Conservation (phyloP, 1,284 basidiomycete genomes). For the Ustilago loliicola region DNA sequence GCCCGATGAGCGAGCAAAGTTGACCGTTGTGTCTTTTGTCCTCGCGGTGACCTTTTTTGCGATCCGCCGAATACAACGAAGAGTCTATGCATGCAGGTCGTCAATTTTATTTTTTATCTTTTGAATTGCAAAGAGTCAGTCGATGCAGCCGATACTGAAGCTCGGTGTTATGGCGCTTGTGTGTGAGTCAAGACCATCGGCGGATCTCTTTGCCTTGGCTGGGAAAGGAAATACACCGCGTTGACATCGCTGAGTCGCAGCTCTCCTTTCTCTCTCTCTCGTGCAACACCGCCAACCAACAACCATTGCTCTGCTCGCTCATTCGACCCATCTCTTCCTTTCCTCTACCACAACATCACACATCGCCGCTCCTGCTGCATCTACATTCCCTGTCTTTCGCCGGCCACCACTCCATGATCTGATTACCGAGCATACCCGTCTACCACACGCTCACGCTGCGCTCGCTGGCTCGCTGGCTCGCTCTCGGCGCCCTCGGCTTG, state of each 20-base stretch:
- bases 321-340: neutral
- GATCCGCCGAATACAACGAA: slow-evolving; percentile 26
- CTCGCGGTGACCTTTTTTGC: slow-evolving; percentile 2
- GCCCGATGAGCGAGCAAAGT: slow-evolving; percentile 13
- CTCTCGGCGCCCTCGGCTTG: slow-evolving; percentile 33
- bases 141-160: too few species aligned
- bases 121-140: neutral
- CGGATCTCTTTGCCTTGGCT: too few species aligned
- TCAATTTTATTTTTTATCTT: neutral
- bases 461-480: neutral
- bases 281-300: neutral
- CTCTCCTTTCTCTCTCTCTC: too few species aligned
- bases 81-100: slow-evolving; percentile 1
- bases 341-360: neutral
- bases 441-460: neutral
- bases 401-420: neutral
- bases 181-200: too few species aligned
- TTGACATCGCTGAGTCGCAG: neutral
- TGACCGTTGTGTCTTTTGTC: slow-evolving; percentile 4
- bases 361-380: neutral
- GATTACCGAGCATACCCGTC: slow-evolving; percentile 3
- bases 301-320: neutral
- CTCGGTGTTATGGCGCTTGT: too few species aligned
- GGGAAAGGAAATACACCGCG: too few species aligned
- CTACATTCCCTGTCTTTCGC: neutral